Evolutionary conservation across 441 rosid genomes (phyloP).

Genomic region (Mallotus repandus): DNA sequence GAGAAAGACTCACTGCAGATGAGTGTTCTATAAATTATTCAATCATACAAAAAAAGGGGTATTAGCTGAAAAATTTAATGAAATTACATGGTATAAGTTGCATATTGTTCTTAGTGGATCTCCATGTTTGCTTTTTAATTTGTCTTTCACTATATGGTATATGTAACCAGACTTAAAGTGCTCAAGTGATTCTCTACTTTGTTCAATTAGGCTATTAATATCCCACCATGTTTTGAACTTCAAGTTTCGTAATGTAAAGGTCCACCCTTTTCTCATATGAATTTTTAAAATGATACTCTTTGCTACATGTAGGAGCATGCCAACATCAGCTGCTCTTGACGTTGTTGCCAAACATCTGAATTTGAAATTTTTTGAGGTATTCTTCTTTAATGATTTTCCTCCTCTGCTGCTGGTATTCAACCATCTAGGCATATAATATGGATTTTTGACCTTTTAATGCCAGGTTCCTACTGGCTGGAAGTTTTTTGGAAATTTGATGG

Average conservation of each 20-base stretch:
- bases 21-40: not conserved
- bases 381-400: constrained; percentile 6
- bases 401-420: constrained; percentile 3
- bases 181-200: not conserved
- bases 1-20: not conserved
- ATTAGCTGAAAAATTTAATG: not conserved
- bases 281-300: not conserved
- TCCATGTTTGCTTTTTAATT: too few relatives aligned
- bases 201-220: not conserved
- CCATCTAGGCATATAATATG: constrained; percentile 8
- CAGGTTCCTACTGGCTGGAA: constrained; percentile 99
- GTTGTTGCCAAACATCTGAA: constrained; percentile 83
- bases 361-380: constrained; percentile 95
- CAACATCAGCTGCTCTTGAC: constrained; percentile 98
- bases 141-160: not conserved
- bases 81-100: not conserved
- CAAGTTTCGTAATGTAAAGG: not conserved
- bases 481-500: constrained; percentile 98
- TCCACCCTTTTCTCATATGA: not conserved
- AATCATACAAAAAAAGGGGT: not conserved
- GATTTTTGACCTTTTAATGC: constrained; percentile 20
- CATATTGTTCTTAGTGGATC: too few relatives aligned
- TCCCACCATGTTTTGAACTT: not conserved
- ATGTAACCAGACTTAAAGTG: not conserved
- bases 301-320: constrained; percentile 85